Evolutionary conservation across 169 alveolate species (phyloP), one percentile per base, ranked within the genome.

Genomic region (Cryptosporidium sp.): DNA sequence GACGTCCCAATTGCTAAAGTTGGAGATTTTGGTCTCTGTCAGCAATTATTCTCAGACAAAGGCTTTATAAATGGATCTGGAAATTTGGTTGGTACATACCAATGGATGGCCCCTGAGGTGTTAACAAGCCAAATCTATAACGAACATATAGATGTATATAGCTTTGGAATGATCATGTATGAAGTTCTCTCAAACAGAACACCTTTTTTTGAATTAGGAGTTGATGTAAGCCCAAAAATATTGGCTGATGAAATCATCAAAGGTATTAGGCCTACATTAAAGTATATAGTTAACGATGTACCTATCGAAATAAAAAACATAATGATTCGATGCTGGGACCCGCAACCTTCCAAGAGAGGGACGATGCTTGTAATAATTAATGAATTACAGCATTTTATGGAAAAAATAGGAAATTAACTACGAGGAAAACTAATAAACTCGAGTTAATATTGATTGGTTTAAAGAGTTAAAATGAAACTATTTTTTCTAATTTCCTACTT

Each of bases 81-180:
- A 18, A 70, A 85, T 70, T 86, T 91, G 69, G 93, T 94, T 70
- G 97, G 97, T 14, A 94, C 97, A 31, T 94, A 94, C 58, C 95
- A 93, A 53, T 94, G 97, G 95, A 94, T 94, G 97, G 97, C 97
- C 3, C 97, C 97, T 5, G 97, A 94, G 85, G 95, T 94, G 4
- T 73, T 94, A 18, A 52, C 91, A 52, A 94, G 95, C 37, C 94
- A 94, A 71, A 80, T 85, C 35, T 94, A 94, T 53, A 65, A 85
- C 42, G 94, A 89, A 60, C 87, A 93, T 12, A 91, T 95, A 31
- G 96, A 94, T 72, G 95, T 94, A 12, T 94, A 93, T 71, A 85
- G 94, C 51, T 94, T 89, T 86, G 96, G 96, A 26, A 91, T 94
- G 44, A 92, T 93, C 10, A 68, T 94, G 42, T 94, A 94, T 91